These are phyloP conservation scores for Inosperma sp. DNA, from an alignment of 768 basidiomycete species.

Conservation along the genomic window DNA sequence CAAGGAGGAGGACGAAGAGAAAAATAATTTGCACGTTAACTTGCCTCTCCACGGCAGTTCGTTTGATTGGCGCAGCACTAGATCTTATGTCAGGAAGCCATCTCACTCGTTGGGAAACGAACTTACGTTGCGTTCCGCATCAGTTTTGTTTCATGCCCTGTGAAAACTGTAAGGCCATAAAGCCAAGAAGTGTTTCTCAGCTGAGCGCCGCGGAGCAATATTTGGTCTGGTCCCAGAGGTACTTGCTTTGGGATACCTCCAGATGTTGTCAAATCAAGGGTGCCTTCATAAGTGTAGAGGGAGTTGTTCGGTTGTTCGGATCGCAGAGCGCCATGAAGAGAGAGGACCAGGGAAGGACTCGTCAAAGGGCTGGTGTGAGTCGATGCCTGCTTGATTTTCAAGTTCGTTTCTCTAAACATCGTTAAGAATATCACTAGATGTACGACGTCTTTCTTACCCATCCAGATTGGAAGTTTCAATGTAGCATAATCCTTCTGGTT, in stretches of 20 bases:
- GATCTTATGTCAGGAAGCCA: not conserved
- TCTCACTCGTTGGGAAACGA: not conserved
- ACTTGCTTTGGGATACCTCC: slow-evolving; percentile 69
- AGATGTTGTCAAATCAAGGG: slow-evolving; percentile 57
- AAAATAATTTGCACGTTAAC: slow-evolving; percentile 97
- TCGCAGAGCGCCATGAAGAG: slow-evolving; percentile 77
- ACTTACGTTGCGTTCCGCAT: slow-evolving; percentile 96
- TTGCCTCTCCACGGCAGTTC: slow-evolving; percentile 92
- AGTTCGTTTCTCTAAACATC: slow-evolving; percentile 89
- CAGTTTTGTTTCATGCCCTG: slow-evolving; percentile 96
- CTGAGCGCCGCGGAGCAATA: slow-evolving; percentile 92
- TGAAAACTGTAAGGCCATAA: slow-evolving; percentile 90
- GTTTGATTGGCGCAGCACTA: slow-evolving; percentile 90
- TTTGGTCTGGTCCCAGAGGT: slow-evolving; percentile 91
- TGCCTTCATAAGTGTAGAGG: slow-evolving; percentile 91
- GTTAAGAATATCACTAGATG: not conserved
- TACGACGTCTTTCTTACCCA: slow-evolving; percentile 63
- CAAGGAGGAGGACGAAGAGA: slow-evolving; percentile 82
- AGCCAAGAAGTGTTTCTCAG: slow-evolving; percentile 95
- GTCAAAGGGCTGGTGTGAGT: slow-evolving; percentile 74
- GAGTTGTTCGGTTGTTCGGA: slow-evolving; percentile 98
- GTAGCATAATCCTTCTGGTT: slow-evolving; percentile 96
- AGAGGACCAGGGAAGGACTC: slow-evolving; percentile 66
- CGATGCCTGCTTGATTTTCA: slow-evolving; percentile 97
- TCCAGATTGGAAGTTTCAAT: slow-evolving; percentile 98